Conservation (phyloP, 108 stramenopile species). For the Cyclotella sp. region DNA sequence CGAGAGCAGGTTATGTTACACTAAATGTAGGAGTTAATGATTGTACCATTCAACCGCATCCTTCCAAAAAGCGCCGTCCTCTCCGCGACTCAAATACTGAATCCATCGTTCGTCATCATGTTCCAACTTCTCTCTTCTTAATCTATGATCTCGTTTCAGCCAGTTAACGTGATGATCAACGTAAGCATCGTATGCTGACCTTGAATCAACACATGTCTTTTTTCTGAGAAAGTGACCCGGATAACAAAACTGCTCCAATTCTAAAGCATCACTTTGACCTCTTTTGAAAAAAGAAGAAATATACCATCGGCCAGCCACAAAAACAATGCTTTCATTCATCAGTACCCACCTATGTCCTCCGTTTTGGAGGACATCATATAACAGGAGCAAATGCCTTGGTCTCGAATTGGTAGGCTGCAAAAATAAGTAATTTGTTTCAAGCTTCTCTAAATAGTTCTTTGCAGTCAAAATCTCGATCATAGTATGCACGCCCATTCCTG, state of each 20-base stretch:
- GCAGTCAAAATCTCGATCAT: slow-evolving; percentile 68
- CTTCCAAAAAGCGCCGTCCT: slow-evolving; percentile 19
- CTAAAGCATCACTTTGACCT: background rate
- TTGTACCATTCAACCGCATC: background rate
- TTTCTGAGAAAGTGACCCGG: slow-evolving; percentile 40
- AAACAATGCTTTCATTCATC: slow-evolving; percentile 67
- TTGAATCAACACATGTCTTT: background rate
- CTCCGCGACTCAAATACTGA: slow-evolving; percentile 17
- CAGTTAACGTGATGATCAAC: slow-evolving; percentile 66
- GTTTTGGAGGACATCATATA: slow-evolving; percentile 67
- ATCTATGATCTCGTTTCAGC: slow-evolving; percentile 54
- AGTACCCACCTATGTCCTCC: slow-evolving; percentile 51
- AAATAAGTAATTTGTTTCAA: slow-evolving; percentile 56
- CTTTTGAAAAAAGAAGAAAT: slow-evolving; percentile 58
- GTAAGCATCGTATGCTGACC: slow-evolving; percentile 47
- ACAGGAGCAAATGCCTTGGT: slow-evolving; percentile 61
- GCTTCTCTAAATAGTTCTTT: slow-evolving; percentile 39
- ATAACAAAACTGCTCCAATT: slow-evolving; percentile 18
- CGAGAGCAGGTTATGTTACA: background rate
- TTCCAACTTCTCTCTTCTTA: slow-evolving; percentile 22
- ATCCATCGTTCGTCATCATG: slow-evolving; percentile 54
- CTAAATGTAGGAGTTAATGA: background rate
- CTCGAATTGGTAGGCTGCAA: slow-evolving; percentile 80
- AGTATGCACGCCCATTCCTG: slow-evolving; percentile 84
- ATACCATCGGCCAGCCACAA: slow-evolving; percentile 66